phyloP scores from a whole-genome alignment of 2,329 filamentous ascomycete species.

The Plenodomus tracheiphilus region DNA sequence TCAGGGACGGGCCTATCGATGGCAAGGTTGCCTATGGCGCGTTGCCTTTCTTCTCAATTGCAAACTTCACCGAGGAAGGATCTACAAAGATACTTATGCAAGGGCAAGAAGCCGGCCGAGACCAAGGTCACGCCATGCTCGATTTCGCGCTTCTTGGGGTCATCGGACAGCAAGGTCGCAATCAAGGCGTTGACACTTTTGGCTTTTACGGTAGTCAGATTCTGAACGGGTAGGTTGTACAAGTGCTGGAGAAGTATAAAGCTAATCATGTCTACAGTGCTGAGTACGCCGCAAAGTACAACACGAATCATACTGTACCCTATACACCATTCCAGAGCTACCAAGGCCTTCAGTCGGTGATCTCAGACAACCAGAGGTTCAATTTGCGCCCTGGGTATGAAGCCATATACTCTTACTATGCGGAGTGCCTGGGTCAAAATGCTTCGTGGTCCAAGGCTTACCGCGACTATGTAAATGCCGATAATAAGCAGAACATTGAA shows the following conservation, averaged over 20 bases:
- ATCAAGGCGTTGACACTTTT: slow-evolving; percentile 51
- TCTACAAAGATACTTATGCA: slow-evolving; percentile 41
- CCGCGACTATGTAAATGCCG: slow-evolving; percentile 40
- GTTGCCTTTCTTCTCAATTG: slow-evolving; percentile 23
- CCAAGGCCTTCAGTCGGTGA: slow-evolving; percentile 42
- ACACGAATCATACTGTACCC: neutral
- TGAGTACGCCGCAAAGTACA: neutral
- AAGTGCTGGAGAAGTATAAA: slow-evolving; percentile 5
- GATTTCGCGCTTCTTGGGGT: slow-evolving; percentile 47
- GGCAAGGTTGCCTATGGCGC: slow-evolving; percentile 39
- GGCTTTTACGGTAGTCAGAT: slow-evolving; percentile 39
- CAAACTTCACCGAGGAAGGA: slow-evolving; percentile 35
- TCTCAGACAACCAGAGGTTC: slow-evolving; percentile 38
- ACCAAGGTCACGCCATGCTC: slow-evolving; percentile 51
- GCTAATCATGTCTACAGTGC: neutral
- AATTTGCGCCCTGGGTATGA: slow-evolving; percentile 47
- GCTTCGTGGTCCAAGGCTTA: slow-evolving; percentile 41
- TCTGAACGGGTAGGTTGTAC: slow-evolving; percentile 42
- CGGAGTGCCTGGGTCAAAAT: slow-evolving; percentile 43
- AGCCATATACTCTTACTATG: slow-evolving; percentile 46
- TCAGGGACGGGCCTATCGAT: slow-evolving; percentile 46
- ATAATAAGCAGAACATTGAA: slow-evolving; percentile 45
- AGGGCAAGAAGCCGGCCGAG: slow-evolving; percentile 49
- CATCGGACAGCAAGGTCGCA: slow-evolving; percentile 49
- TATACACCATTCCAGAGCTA: slow-evolving; percentile 42